These are phyloP conservation scores for Lentinula boryana DNA, from an alignment of 768 basidiomycete genomes.

Conservation along the genomic window DNA sequence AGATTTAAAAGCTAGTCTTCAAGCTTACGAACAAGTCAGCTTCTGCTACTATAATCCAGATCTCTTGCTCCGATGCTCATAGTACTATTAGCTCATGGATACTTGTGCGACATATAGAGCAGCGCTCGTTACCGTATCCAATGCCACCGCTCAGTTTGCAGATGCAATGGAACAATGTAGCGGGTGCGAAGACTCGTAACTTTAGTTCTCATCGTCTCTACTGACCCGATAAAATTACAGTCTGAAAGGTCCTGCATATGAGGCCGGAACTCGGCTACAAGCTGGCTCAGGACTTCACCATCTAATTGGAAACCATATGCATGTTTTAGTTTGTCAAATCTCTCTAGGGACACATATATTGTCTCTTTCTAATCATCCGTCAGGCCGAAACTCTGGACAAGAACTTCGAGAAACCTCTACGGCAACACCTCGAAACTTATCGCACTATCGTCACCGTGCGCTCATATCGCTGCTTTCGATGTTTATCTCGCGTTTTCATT, in stretches of 20 bases:
- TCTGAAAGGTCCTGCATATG: conserved; percentile 74
- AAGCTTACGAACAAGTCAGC: conserved; percentile 77
- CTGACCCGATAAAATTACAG: conserved; percentile 25
- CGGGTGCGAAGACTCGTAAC: conserved; percentile 40
- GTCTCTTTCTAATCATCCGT: conserved; percentile 6
- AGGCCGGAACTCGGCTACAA: conserved; percentile 75
- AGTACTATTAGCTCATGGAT: conserved; percentile 53
- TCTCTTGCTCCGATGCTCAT: not conserved
- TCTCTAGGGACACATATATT: not conserved
- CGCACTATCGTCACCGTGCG: conserved; percentile 61
- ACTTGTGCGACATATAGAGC: conserved; percentile 75
- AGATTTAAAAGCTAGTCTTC: conserved; percentile 71
- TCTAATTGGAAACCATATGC: conserved; percentile 89
- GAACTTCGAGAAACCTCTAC: conserved; percentile 83
- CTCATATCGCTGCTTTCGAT: conserved; percentile 10
- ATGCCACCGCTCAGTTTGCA: conserved; percentile 80
- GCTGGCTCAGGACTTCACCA: conserved; percentile 88
- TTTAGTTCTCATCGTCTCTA: not conserved
- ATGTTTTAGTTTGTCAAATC: conserved; percentile 63
- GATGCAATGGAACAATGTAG: conserved; percentile 82
- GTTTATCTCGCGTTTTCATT: not conserved
- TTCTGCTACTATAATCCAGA: not conserved
- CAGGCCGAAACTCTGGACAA: conserved; percentile 84
- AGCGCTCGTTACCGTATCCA: conserved; percentile 75
- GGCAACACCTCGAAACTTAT: conserved; percentile 81